Evolutionary conservation across 2,329 filamentous ascomycete species (phyloP).

Genomic region (Raffaelea arxii): DNA sequence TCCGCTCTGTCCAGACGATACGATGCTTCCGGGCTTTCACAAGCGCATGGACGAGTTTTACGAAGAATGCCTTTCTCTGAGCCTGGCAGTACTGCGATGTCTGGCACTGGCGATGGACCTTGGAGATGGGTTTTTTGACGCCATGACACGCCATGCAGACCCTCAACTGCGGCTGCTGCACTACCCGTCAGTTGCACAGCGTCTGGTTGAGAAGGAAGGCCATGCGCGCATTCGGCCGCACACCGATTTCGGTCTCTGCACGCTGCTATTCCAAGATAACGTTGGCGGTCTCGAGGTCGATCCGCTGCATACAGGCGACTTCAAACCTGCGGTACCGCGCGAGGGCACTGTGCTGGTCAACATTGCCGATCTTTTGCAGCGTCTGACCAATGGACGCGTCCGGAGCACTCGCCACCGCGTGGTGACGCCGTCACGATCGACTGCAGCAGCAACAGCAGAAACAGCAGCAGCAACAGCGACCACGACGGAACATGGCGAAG

Average conservation of each 20-base stretch:
- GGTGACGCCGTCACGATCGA: background rate
- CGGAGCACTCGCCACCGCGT: slow-evolving; percentile 1
- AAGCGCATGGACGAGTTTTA: background rate
- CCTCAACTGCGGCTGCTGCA: slow-evolving; percentile 4
- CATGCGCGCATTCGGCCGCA: background rate
- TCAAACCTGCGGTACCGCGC: background rate
- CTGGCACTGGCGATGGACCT: background rate
- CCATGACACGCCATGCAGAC: slow-evolving; percentile 1
- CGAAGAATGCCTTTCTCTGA: background rate
- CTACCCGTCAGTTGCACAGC: background rate
- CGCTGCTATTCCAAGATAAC: background rate
- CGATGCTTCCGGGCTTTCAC: background rate
- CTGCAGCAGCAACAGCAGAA: too few relatives aligned
- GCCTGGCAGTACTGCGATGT: background rate
- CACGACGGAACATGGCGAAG: background rate
- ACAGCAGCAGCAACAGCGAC: too few relatives aligned
- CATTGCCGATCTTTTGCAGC: slow-evolving; percentile 4
- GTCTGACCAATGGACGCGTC: slow-evolving; percentile 2
- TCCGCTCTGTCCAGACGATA: background rate
- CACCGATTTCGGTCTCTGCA: background rate
- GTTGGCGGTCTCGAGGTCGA: background rate
- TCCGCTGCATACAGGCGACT: background rate
- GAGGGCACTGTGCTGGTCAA: slow-evolving; percentile 4
- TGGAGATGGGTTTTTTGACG: slow-evolving; percentile 1
- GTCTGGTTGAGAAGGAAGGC: background rate